phyloP scores from a whole-genome alignment of 441 rosid genomes.

The Kokia cookei region DNA sequence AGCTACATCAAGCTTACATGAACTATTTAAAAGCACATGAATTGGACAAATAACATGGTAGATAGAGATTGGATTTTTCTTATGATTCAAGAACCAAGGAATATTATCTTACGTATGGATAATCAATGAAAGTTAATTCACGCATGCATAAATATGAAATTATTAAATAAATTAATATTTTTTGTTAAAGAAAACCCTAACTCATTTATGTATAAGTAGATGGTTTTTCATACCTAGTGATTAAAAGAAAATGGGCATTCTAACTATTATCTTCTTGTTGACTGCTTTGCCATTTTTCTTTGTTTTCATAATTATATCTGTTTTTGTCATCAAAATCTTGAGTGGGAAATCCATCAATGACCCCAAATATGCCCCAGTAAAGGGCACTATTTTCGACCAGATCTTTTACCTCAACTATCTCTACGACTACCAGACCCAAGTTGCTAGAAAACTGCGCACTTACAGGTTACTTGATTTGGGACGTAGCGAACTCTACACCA shows the following conservation, averaged over 20 bases:
- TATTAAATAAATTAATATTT: no score
- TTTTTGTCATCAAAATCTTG: neutral
- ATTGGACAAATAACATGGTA: no score
- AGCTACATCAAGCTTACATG: no score
- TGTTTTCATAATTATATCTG: neutral
- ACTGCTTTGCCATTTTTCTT: neutral
- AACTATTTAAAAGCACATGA: no score
- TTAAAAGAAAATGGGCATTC: neutral
- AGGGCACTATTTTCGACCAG: neutral
- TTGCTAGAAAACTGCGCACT: conserved; percentile 34
- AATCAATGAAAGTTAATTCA: no score
- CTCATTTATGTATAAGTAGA: no score
- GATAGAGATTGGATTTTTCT: neutral
- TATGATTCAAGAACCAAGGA: neutral
- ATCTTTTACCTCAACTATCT: neutral
- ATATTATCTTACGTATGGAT: neutral
- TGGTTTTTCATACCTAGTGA: no score
- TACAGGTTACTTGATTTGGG: conserved; percentile 42
- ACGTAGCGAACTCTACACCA: conserved; percentile 43
- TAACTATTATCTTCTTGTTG: neutral
- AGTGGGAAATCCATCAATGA: neutral
- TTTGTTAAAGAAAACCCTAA: no score
- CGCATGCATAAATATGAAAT: no score
- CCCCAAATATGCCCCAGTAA: neutral
- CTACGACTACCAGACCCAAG: neutral